phyloP scores from a whole-genome alignment of 108 stramenopile species.

The Ochromonas danica region DNA sequence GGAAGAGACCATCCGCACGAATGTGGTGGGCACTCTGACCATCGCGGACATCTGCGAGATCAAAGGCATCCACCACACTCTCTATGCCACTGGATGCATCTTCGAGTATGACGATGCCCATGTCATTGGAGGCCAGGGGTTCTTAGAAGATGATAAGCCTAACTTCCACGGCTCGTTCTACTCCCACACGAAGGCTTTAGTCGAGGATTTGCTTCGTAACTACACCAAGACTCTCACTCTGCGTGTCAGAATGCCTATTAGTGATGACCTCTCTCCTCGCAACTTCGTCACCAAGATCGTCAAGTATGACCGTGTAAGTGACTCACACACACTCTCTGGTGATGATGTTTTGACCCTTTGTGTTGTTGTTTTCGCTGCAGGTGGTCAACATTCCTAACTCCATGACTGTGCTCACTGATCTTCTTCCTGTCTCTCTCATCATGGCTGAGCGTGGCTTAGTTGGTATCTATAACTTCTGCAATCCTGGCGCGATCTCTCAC shows the following conservation, averaged over 20 bases:
- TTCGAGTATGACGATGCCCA: slow-evolving; percentile 95
- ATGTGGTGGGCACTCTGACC: slow-evolving; percentile 95
- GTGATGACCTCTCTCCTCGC: slow-evolving; percentile 89
- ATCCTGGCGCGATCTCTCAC: slow-evolving; percentile 99
- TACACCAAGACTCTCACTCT: slow-evolving; percentile 75
- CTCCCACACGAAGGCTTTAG: slow-evolving; percentile 80
- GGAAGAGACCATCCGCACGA: slow-evolving; percentile 89
- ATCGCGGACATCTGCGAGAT: slow-evolving; percentile 80
- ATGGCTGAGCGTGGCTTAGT: slow-evolving; percentile 83
- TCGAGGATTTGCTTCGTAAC: neutral
- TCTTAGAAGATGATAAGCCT: slow-evolving; percentile 90
- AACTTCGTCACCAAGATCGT: slow-evolving; percentile 99
- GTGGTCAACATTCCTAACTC: slow-evolving; percentile 99
- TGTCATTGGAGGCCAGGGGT: slow-evolving; percentile 82
- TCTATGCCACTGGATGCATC: slow-evolving; percentile 99
- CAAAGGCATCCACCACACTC: slow-evolving; percentile 87
- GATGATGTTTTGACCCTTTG: too few relatives aligned
- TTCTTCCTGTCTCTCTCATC: slow-evolving; percentile 87
- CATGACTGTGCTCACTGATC: slow-evolving; percentile 94
- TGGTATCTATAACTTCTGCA: slow-evolving; percentile 99
- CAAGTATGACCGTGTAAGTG: slow-evolving; percentile 66
- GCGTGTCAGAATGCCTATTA: slow-evolving; percentile 98
- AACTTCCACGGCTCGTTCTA: slow-evolving; percentile 98
- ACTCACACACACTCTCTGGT: slow-evolving; percentile 64
- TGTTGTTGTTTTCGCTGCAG: slow-evolving; percentile 47